Evolutionary conservation across 805 yeast genomes (phyloP), one percentile per base, ranked within the genome.

Genomic region (Diddensiella caesifluorescens): DNA sequence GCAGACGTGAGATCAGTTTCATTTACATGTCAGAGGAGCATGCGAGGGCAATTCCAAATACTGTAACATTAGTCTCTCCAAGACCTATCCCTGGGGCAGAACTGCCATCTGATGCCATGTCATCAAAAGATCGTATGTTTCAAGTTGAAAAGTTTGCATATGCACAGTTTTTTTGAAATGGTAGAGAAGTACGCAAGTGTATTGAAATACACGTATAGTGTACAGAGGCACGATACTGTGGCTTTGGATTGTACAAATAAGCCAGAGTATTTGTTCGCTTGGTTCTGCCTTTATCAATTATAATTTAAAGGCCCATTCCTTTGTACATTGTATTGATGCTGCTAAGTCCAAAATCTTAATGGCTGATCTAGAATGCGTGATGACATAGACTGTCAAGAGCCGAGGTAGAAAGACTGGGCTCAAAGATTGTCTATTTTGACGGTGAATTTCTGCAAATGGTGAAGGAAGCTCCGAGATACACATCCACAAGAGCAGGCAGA

Each of bases 231-330:
- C 32, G 85, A 85, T 49, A 73, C 79, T 6, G 76, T 90, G 33
- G 94, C 83, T 0, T 54, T 90, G 33, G 80, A 80, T 54, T 82
- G 77, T 56, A 81, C 84, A 55, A 89, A 89, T 62, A 86, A 83
- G 58, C 95, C 95, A 1, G 66, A 87, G 47, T 85, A 84, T 53
- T 62, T 89, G 12, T 71, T 88, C 39, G 58, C 83, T 29, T 85
- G 95, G 95, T 70, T 84, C 96, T 0, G 87, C 95, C 0, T 83
- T 90, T 53, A 65, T 90, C 54, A 89, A 89, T 64, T 85, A 79
- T 65, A 89, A 88, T 60, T 70, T 82, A 37, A 69, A 72, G 39
- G 88, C 86, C 21, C 70, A 72, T 39, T 83, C 95, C 1, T 69
- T 89, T 50, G 75, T 77, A 9, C 97, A 90, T 63, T 85, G 95